Percentiles rank a stretch among this genome's conserved stretches.
phyloP scores from a whole-genome alignment of 176 grass and related monocot species.

The Oryza longistaminata region DNA sequence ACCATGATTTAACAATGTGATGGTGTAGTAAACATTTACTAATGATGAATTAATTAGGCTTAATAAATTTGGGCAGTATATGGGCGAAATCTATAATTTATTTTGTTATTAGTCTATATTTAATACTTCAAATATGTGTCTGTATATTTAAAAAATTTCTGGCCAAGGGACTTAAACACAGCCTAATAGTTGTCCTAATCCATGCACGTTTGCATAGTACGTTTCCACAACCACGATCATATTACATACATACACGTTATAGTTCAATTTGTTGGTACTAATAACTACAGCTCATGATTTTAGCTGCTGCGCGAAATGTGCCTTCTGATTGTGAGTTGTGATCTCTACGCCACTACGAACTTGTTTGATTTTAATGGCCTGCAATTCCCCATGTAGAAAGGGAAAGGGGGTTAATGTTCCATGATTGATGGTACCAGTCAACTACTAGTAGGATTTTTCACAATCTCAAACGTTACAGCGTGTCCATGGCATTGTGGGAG shows the following conservation, averaged over 20 bases:
- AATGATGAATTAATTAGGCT: too few species aligned
- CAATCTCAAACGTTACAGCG: background rate
- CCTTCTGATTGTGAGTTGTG: background rate
- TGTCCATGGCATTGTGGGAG: background rate
- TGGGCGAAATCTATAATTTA: too few species aligned
- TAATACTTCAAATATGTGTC: too few species aligned
- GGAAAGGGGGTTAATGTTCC: background rate
- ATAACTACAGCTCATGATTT: background rate
- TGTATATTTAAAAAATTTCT: too few species aligned
- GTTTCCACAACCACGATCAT: background rate
- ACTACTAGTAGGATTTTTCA: background rate
- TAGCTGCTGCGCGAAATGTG: constrained; percentile 4
- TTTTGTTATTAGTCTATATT: too few species aligned
- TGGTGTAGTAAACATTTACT: too few species aligned
- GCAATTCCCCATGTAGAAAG: background rate
- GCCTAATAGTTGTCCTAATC: too few species aligned
- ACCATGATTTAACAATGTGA: too few species aligned
- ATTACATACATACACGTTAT: background rate
- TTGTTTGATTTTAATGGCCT: background rate
- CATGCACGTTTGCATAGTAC: too few species aligned
- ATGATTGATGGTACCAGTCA: background rate
- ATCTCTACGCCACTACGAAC: background rate
- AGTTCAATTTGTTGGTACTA: background rate
- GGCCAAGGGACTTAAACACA: too few species aligned
- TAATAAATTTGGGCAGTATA: too few species aligned